phyloP scores from a whole-genome alignment of 176 grass and related monocot genomes.

The Lolium perenne region DNA sequence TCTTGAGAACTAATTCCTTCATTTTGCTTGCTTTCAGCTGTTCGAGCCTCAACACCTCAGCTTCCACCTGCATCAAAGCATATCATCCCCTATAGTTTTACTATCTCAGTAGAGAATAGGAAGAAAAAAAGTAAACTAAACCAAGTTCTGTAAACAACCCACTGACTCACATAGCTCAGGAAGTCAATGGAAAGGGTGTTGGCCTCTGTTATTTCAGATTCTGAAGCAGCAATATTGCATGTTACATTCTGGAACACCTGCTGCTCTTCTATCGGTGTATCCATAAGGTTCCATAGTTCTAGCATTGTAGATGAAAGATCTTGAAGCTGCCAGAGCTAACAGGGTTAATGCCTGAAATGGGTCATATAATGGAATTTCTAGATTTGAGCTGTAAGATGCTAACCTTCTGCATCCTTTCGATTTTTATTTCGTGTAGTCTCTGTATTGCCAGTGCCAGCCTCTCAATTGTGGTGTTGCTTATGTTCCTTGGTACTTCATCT shows the following conservation, averaged over 20 bases:
- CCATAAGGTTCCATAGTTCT: constrained; percentile 88
- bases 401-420: constrained; percentile 80
- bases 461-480: constrained; percentile 62
- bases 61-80: constrained; percentile 63
- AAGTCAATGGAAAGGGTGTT: constrained; percentile 71
- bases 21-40: constrained; percentile 76
- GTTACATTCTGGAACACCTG: constrained; percentile 78
- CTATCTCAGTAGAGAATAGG: background rate
- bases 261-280: constrained; percentile 81
- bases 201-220: constrained; percentile 72
- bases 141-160: constrained; percentile 12
- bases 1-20: constrained; percentile 79
- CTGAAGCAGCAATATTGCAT: constrained; percentile 83
- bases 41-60: constrained; percentile 71
- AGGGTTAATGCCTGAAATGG: constrained; percentile 35
- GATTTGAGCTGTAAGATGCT: background rate
- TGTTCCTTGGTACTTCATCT: constrained; percentile 51
- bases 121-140: background rate
- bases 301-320: constrained; percentile 75
- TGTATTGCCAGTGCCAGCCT: constrained; percentile 49
- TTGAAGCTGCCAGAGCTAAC: constrained; percentile 74
- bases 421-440: constrained; percentile 55
- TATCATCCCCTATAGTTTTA: constrained; percentile 2
- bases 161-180: constrained; percentile 60
- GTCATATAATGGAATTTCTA: background rate